Evolutionary conservation across 768 basidiomycete genomes (phyloP), one percentile per base, ranked within the genome.

Genomic region (Lentinula boryana): DNA sequence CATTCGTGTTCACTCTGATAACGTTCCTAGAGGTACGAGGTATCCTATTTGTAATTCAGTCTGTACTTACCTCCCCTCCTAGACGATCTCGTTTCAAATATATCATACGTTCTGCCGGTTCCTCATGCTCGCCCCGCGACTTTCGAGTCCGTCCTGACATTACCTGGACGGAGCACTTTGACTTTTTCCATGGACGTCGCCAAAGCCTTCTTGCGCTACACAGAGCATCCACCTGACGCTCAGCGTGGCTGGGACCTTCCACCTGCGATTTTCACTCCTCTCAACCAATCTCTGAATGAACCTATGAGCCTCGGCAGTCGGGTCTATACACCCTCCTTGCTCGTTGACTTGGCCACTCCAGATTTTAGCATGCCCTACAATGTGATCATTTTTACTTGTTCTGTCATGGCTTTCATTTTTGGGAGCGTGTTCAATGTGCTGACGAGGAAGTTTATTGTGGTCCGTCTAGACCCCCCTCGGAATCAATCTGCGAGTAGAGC

Each of bases 321-420:
- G 49, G 80, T 97, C 50, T 96, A 96, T 72, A 94, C 93, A 1
- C 79, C 84, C 0, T 81, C 87, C 8, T 79, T 96, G 27, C 84
- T 98, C 40, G 84, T 95, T 49, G 93, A 95, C 71, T 82, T 97
- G n/a, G 89, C 96, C n/a, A 94, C 93, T 38, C 97, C 96, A 0
- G 97, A 98, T 72, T 98, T 98, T 71, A 95, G 92, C 72, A 98
- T 98, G 97, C 97, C 97, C 1, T 98, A 98, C 77, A 99, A 98
- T 75, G 96, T 98, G 51, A 98, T 98, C 73, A 98, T 98, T 68
- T 89, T 98, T 78, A 94, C 84, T 61, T 93, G 89, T 69, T 94
- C 93, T 9, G 76, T 98, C 44, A 82, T 97, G 56, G 94, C 95
- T 50, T 84, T 97, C 64, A 86, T 95, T 58, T 98, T 99, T 73